Evolutionary conservation across 306 rosid genomes (phyloP), one percentile per base, ranked within the genome.

Genomic region (Trichosanthes truncata): DNA sequence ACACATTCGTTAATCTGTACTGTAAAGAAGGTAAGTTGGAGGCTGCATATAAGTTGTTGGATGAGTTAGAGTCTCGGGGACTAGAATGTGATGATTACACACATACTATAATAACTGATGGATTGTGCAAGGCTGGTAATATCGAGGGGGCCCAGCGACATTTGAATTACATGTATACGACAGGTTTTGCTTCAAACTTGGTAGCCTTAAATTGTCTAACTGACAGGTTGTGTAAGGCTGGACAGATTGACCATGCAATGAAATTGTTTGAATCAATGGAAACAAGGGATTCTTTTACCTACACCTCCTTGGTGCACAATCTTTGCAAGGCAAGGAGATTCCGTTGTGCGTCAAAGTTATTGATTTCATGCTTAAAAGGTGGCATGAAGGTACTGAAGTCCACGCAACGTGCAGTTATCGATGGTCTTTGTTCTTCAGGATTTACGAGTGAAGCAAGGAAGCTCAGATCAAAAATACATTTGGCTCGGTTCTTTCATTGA

Each of bases 211-310:
- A 92, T 75, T 90, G 95, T 40, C 31, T 92, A 80, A 82, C 92
- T 84, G 95, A 94, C 86, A 89, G 93, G 45, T 83, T 91, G 83
- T 83, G 98, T 80, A 94, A 89, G 88, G 86, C 91, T 33, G 97
- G 96, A 79, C 87, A 83, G 8, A 88, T 91, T 38, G 93, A 92
- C 77, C 67, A 43, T 43, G 98, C 97, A 11, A 60, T 92, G 80
- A 84, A 78, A 79, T 77, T 92, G 65, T 94, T 89, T 84, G 84
- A 92, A 56, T 79, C 85, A 12, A 92, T 89, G 97, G 90, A 89
- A 86, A 85, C 73, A 43, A 91, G 76, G 86, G 98, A 94, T 77
- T 84, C 89, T 26, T 79, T 85, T 80, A 87, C 95, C 2, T 89
- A 88, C 76, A 84, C 90, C 66, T 90, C 91, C 57, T 79, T 89